Evolutionary conservation across 164 flowering plant species (phyloP).

Genomic region (Annona cherimola): DNA sequence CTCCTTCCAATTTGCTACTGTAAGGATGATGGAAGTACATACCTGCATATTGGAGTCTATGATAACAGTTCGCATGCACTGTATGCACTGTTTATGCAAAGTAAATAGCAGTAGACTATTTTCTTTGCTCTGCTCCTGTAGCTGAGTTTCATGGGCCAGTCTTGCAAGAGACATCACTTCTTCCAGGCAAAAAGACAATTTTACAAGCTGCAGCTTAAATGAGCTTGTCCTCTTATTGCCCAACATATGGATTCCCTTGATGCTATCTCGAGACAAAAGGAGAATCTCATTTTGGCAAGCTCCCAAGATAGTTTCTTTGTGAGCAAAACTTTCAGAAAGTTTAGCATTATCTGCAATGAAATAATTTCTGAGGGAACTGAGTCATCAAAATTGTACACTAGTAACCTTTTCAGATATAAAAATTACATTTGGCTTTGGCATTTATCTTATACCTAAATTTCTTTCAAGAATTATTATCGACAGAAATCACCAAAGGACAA

Average conservation of each 20-base stretch:
- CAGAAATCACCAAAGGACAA: no score
- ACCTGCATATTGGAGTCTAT: constrained; percentile 59
- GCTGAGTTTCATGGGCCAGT: constrained; percentile 35
- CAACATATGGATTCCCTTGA: constrained; percentile 43
- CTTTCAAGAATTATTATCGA: no score
- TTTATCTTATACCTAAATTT: no score
- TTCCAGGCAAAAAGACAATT: constrained; percentile 66
- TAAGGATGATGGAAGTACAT: not conserved
- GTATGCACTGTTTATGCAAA: constrained; percentile 31
- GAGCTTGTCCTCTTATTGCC: constrained; percentile 33
- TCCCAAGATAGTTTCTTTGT: constrained; percentile 33
- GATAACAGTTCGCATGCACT: constrained; percentile 37
- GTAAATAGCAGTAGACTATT: constrained; percentile 17
- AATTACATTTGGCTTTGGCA: no score
- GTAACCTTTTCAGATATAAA: no score
- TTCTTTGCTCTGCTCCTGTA: constrained; percentile 20
- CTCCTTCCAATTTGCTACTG: not conserved
- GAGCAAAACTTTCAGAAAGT: constrained; percentile 20
- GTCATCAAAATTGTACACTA: no score
- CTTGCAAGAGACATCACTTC: constrained; percentile 47
- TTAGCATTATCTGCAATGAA: constrained; percentile 41
- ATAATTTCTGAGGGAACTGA: not conserved
- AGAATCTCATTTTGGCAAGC: constrained; percentile 42
- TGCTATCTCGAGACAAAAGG: constrained; percentile 40
- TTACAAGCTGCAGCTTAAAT: constrained; percentile 42